Percentiles rank a stretch among this genome's conserved stretches.
phyloP scores from a whole-genome alignment of 768 basidiomycete genomes.

The Hortiboletus campestris region DNA sequence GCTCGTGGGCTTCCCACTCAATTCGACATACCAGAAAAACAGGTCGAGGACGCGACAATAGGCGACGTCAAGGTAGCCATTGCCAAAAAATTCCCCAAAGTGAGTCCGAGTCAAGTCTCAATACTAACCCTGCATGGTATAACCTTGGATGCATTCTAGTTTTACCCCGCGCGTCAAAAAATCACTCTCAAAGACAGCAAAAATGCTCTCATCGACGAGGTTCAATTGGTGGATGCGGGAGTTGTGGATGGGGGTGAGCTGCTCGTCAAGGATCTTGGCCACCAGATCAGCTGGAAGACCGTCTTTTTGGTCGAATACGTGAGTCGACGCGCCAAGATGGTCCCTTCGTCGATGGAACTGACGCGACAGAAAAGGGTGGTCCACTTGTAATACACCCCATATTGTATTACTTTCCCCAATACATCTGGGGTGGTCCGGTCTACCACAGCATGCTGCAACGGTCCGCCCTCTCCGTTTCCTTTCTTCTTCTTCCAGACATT shows the following conservation, averaged over 20 bases:
- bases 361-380: slow-evolving; percentile 54
- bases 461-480: slow-evolving; percentile 35
- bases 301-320: slow-evolving; percentile 97
- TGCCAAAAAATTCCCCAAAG: slow-evolving; percentile 52
- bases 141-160: slow-evolving; percentile 41
- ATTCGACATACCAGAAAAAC: slow-evolving; percentile 46
- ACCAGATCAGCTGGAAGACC: slow-evolving; percentile 84
- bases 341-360: neutral
- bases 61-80: slow-evolving; percentile 68
- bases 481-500: neutral
- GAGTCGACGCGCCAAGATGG: slow-evolving; percentile 31
- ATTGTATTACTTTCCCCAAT: slow-evolving; percentile 65
- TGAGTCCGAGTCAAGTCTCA: slow-evolving; percentile 12
- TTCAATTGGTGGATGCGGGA: slow-evolving; percentile 55
- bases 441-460: slow-evolving; percentile 76
- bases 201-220: slow-evolving; percentile 61
- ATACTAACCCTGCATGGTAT: neutral
- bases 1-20: slow-evolving; percentile 51
- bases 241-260: slow-evolving; percentile 63
- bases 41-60: slow-evolving; percentile 51
- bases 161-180: slow-evolving; percentile 71
- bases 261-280: slow-evolving; percentile 84
- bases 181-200: slow-evolving; percentile 62
- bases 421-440: slow-evolving; percentile 70
- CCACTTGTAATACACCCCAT: slow-evolving; percentile 88